phyloP scores from a whole-genome alignment of 192 early-diverging fungal species.

The Coemansia sp. region DNA sequence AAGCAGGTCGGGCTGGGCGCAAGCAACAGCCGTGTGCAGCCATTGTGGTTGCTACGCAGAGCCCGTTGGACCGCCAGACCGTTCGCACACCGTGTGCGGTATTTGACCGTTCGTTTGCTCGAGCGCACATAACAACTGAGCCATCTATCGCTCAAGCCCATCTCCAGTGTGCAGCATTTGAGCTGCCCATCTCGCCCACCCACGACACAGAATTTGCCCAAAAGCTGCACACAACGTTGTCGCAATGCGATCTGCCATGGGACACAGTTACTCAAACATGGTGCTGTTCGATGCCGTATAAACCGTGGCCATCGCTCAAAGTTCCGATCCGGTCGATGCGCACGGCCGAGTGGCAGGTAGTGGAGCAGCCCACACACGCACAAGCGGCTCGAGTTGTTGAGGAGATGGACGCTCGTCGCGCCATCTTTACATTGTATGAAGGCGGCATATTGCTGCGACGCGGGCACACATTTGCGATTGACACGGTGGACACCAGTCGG shows the following conservation, averaged over 20 bases:
- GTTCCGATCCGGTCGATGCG: slow-evolving; percentile 30
- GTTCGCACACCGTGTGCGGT: slow-evolving; percentile 45
- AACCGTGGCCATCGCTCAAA: slow-evolving; percentile 39
- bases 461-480: slow-evolving; percentile 30
- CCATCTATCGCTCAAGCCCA: slow-evolving; percentile 55
- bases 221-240: neutral
- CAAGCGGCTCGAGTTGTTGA: slow-evolving; percentile 26
- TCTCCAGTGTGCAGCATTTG: slow-evolving; percentile 73
- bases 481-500: slow-evolving; percentile 14
- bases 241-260: slow-evolving; percentile 9
- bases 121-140: slow-evolving; percentile 39
- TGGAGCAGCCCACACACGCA: neutral
- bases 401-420: slow-evolving; percentile 37
- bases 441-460: slow-evolving; percentile 46
- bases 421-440: slow-evolving; percentile 37
- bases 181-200: slow-evolving; percentile 33
- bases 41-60: slow-evolving; percentile 58
- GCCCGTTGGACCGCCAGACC: slow-evolving; percentile 59
- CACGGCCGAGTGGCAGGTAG: slow-evolving; percentile 22
- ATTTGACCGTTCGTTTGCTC: slow-evolving; percentile 47
- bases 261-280: slow-evolving; percentile 13
- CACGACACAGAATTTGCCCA: neutral
- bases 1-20: slow-evolving; percentile 75
- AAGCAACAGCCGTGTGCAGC: slow-evolving; percentile 53
- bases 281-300: slow-evolving; percentile 18